Conservation (phyloP, 345 rosid genomes). For the Citrus hindsii region DNA sequence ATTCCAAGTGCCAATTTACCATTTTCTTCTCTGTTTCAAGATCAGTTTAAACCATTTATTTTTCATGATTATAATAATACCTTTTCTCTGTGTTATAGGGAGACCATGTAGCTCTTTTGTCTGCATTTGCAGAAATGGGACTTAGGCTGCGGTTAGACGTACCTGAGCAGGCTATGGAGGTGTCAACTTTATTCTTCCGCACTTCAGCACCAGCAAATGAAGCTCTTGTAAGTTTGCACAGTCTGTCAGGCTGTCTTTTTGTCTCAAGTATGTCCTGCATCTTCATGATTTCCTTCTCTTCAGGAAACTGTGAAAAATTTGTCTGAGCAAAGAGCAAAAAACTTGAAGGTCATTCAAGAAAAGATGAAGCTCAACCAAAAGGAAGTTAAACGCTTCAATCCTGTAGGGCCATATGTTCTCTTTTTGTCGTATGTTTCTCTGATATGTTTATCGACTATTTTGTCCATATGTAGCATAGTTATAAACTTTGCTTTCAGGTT, state of each 20-base stretch:
- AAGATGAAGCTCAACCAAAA: conserved; percentile 77
- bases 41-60: not conserved
- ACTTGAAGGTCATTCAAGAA: conserved; percentile 92
- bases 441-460: conserved; percentile 1
- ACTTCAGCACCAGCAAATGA: conserved; percentile 76
- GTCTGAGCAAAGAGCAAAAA: conserved; percentile 64
- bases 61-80: not conserved
- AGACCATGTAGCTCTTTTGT: conserved; percentile 91
- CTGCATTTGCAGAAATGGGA: conserved; percentile 98
- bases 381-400: conserved; percentile 93
- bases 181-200: conserved; percentile 73
- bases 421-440: conserved; percentile 1
- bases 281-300: conserved; percentile 27
- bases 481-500: conserved; percentile 44
- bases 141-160: conserved; percentile 69
- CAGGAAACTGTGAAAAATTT: conserved; percentile 71
- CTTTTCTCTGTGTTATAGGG: conserved; percentile 52
- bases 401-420: conserved; percentile 42
- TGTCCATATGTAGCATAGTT: conserved; percentile 3
- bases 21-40: not conserved
- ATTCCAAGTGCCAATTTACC: not conserved
- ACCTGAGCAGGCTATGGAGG: conserved; percentile 95
- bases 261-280: conserved; percentile 2
- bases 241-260: conserved; percentile 19
- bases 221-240: conserved; percentile 56